Conservation (phyloP, 805 yeast genomes). For the Lachancea meyersii region DNA sequence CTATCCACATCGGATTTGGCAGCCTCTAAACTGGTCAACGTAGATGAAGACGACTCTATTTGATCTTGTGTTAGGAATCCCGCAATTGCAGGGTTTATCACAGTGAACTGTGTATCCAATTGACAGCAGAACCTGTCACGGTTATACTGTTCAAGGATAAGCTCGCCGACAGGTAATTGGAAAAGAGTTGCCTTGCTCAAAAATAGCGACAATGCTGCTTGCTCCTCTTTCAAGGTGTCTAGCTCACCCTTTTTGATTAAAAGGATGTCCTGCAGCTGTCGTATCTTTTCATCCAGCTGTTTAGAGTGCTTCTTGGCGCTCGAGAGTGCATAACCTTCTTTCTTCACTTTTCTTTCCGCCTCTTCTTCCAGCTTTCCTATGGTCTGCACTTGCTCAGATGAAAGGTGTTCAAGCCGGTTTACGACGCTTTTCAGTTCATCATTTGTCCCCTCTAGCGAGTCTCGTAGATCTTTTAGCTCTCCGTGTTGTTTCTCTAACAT, state of each 20-base stretch:
- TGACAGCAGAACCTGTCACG: constrained; percentile 5
- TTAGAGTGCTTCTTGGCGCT: not conserved
- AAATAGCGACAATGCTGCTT: constrained; percentile 6
- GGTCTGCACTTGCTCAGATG: constrained; percentile 3
- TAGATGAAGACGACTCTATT: not conserved
- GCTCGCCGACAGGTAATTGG: constrained; percentile 13
- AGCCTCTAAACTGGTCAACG: not conserved
- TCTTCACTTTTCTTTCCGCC: constrained; percentile 1
- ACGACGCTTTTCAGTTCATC: constrained; percentile 1
- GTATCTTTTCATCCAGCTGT: constrained; percentile 3
- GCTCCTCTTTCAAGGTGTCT: not conserved
- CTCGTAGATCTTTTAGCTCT: constrained; percentile 2
- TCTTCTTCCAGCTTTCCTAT: constrained; percentile 6
- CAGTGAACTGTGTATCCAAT: constrained; percentile 11
- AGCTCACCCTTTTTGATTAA: not conserved
- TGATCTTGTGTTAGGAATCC: constrained; percentile 16
- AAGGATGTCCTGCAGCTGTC: not conserved
- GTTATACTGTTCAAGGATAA: constrained; percentile 10
- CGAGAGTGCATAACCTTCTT: constrained; percentile 1
- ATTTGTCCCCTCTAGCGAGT: constrained; percentile 5
- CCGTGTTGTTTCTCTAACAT: constrained; percentile 5
- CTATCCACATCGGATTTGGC: not conserved
- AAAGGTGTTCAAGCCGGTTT: constrained; percentile 1
- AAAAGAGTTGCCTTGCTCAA: constrained; percentile 14
- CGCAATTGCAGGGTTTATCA: constrained; percentile 5